Conservation (phyloP, 2,329 filamentous ascomycete species). For the Thielaviopsis euricoi region DNA sequence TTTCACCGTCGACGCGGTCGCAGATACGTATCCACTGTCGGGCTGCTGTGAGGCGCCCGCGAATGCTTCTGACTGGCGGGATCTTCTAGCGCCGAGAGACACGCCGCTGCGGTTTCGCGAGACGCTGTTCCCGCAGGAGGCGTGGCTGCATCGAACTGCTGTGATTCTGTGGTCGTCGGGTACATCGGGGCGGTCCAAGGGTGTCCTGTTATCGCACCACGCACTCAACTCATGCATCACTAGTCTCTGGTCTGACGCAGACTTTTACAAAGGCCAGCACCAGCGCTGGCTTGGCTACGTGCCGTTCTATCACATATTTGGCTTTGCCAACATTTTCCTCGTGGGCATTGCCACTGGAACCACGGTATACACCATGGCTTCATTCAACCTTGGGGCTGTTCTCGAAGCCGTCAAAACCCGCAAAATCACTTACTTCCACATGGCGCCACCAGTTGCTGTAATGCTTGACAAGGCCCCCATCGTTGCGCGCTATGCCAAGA, state of each 20-base stretch:
- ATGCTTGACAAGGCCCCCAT: constrained; percentile 52
- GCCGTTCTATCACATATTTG: constrained; percentile 53
- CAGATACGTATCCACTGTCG: constrained; percentile 20
- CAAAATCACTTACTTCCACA: constrained; percentile 45
- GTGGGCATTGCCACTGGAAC: constrained; percentile 34
- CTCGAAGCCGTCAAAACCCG: constrained; percentile 44
- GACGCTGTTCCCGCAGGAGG: constrained; percentile 1
- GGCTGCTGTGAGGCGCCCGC: not conserved
- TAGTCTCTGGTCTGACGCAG: constrained; percentile 32
- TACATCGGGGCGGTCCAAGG: constrained; percentile 60
- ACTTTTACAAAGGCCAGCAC: constrained; percentile 22
- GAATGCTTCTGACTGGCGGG: constrained; percentile 35
- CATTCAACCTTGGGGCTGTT: constrained; percentile 50
- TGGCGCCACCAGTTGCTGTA: constrained; percentile 57
- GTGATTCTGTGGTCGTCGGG: constrained; percentile 35
- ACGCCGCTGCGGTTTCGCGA: not conserved
- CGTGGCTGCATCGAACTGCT: constrained; percentile 37
- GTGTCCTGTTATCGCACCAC: constrained; percentile 53
- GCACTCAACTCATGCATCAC: constrained; percentile 44
- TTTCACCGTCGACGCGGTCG: constrained; percentile 33
- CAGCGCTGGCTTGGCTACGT: constrained; percentile 43
- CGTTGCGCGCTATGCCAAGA: constrained; percentile 41
- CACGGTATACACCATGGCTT: constrained; percentile 52
- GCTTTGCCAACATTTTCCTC: constrained; percentile 39
- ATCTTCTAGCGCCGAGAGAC: constrained; percentile 26